Evolutionary conservation across 2,329 filamentous ascomycete genomes (phyloP), one percentile per base, ranked within the genome.

Genomic region (Pseudogymnoascus sp.): DNA sequence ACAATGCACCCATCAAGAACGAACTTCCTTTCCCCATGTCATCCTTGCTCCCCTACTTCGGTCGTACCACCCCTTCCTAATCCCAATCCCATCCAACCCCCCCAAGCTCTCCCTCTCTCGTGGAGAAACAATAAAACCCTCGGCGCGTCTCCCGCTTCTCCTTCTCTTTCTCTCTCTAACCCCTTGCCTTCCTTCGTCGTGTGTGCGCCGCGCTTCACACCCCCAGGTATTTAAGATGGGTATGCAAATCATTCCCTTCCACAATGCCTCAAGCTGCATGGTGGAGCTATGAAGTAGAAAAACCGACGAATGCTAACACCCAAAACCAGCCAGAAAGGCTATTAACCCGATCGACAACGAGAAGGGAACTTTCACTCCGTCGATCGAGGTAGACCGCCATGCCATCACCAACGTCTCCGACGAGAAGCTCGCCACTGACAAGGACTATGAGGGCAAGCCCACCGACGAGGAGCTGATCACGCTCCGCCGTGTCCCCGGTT

Each of bases 401-500:
- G 61, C 66, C 23, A 64, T 62, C 50, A 50, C 66, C 59, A 63
- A 62, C 31, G 44, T 68, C 12, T 64, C 62, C 5, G 62, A 66
- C 1, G 68, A 69, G 53, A 64, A 66, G 16, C 62, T 66, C 10
- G 50, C 69, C 12, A 53, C 68, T 11, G 62, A 66, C 21, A 65
- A 62, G n/a, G 63, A 66, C 38, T 44, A 25, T 34, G 38, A 25
- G 70, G 34, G 84, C 84, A 5, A 56, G 25, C 66, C 70, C 0
- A 88, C 84, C 5, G 81, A 84, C 34, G 85, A 89, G 71, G 86
- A 89, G 66, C 73, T 85, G 65, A 72, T 67, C 12, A 86, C 83
- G 0, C 81, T 89, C n/a, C 82, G 79, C 60, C 84, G 85, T 69
- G 82, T 89, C 21, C 83, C 85, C 11, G 86, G 84, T 28, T 80